Conservation (phyloP, 2,329 filamentous ascomycete species). For the Pseudocercospora fijiensis region DNA sequence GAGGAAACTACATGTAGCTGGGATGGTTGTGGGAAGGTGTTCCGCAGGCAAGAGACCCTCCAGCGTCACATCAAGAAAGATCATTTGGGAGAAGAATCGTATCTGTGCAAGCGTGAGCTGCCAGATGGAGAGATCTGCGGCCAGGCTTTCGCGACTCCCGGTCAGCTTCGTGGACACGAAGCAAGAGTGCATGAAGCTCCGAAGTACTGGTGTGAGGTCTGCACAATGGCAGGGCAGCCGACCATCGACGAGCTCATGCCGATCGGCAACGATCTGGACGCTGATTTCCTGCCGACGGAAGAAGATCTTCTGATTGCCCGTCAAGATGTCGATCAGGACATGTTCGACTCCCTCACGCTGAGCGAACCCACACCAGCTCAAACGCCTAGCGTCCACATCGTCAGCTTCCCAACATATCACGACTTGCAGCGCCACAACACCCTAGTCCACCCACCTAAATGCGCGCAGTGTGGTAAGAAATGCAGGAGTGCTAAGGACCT, state of each 20-base stretch:
- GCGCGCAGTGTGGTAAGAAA: slow-evolving; percentile 68
- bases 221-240: slow-evolving; percentile 43
- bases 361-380: slow-evolving; percentile 34
- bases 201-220: slow-evolving; percentile 76
- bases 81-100: slow-evolving; percentile 71
- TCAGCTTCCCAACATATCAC: slow-evolving; percentile 66
- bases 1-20: slow-evolving; percentile 50
- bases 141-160: slow-evolving; percentile 70
- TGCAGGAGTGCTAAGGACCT: slow-evolving; percentile 67
- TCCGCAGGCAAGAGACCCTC: slow-evolving; percentile 83
- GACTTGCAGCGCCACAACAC: slow-evolving; percentile 73
- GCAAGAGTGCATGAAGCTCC: slow-evolving; percentile 65
- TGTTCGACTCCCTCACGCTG: slow-evolving; percentile 22
- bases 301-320: slow-evolving; percentile 18
- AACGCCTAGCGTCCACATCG: slow-evolving; percentile 9
- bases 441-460: slow-evolving; percentile 68
- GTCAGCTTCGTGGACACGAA: slow-evolving; percentile 69
- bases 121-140: slow-evolving; percentile 58
- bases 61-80: slow-evolving; percentile 76
- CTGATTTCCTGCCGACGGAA: slow-evolving; percentile 24
- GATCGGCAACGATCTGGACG: slow-evolving; percentile 24
- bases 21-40: slow-evolving; percentile 74
- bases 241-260: slow-evolving; percentile 8
- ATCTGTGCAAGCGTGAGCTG: slow-evolving; percentile 62
- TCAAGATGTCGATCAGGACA: slow-evolving; percentile 18